Evolutionary conservation across 805 yeast genomes (phyloP).

Genomic region (Brettanomyces custersianus): DNA sequence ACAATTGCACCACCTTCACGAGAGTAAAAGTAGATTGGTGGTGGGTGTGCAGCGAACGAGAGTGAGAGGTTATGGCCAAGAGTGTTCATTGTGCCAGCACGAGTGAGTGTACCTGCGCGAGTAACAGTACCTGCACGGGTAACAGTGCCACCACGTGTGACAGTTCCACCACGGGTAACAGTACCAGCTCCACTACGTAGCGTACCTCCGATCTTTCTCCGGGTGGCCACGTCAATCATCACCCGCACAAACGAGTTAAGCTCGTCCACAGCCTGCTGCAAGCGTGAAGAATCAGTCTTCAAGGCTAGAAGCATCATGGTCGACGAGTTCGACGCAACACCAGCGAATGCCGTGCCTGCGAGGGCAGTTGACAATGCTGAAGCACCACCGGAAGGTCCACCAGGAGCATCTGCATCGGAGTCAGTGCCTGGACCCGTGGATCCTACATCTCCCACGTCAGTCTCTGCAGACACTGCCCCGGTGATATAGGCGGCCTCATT

Average conservation of each 20-base stretch:
- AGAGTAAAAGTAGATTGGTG: conserved; percentile 40
- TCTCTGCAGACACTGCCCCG: neutral
- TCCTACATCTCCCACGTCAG: neutral
- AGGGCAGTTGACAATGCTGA: conserved; percentile 27
- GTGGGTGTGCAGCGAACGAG: neutral
- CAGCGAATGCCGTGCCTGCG: neutral
- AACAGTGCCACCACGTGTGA: conserved; percentile 1
- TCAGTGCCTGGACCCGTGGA: no score
- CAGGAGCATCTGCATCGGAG: neutral
- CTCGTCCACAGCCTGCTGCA: conserved; percentile 53
- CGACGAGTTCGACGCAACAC: conserved; percentile 18
- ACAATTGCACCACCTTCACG: conserved; percentile 49
- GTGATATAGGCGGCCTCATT: conserved; percentile 38
- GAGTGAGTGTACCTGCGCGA: neutral
- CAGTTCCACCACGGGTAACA: no score
- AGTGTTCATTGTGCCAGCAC: neutral
- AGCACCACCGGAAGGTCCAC: conserved; percentile 5
- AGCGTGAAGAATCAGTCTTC: conserved; percentile 30
- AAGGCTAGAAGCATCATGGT: conserved; percentile 42
- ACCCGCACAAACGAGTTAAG: conserved; percentile 56
- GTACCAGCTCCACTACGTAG: no score
- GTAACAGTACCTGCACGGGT: neutral
- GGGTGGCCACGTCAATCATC: conserved; percentile 33
- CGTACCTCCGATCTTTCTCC: conserved; percentile 11
- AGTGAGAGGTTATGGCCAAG: no score